Conservation (phyloP, 768 basidiomycete species). For the Psilocybe subaeruginosa region DNA sequence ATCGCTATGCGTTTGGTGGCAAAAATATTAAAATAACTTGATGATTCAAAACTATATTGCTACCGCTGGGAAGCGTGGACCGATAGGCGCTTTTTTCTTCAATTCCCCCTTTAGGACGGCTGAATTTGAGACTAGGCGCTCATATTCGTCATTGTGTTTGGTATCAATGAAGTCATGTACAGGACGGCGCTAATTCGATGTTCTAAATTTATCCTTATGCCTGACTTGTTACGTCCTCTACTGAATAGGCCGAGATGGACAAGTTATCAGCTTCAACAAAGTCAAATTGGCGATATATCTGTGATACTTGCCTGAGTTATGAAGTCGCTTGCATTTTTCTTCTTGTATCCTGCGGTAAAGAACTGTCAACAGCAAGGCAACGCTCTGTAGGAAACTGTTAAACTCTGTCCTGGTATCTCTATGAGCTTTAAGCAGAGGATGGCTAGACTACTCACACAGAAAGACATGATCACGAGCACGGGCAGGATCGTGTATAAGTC, state of each 20-base stretch:
- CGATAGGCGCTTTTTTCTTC: too few species aligned
- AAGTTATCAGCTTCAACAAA: too few species aligned
- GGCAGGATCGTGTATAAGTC: conserved; percentile 20
- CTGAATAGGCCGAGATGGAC: background rate
- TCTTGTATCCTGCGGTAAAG: conserved; percentile 8
- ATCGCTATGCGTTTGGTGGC: too few species aligned
- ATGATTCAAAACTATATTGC: too few species aligned
- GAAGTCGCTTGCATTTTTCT: background rate
- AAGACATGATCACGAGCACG: conserved; percentile 20
- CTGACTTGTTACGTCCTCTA: too few species aligned
- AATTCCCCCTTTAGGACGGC: too few species aligned
- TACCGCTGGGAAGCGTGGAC: too few species aligned
- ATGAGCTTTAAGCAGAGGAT: background rate
- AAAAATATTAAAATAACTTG: too few species aligned
- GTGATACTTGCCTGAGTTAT: too few species aligned
- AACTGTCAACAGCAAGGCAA: conserved; percentile 3
- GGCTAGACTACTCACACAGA: conserved; percentile 6
- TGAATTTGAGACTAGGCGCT: too few species aligned
- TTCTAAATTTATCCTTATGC: too few species aligned
- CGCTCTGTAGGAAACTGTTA: background rate
- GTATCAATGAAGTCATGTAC: background rate
- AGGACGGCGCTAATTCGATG: background rate
- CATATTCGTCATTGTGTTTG: too few species aligned
- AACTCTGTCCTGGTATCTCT: background rate
- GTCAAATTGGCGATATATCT: background rate